Conservation (phyloP, 495 filamentous ascomycete species). For the Oleoguttula mirabilis region DNA sequence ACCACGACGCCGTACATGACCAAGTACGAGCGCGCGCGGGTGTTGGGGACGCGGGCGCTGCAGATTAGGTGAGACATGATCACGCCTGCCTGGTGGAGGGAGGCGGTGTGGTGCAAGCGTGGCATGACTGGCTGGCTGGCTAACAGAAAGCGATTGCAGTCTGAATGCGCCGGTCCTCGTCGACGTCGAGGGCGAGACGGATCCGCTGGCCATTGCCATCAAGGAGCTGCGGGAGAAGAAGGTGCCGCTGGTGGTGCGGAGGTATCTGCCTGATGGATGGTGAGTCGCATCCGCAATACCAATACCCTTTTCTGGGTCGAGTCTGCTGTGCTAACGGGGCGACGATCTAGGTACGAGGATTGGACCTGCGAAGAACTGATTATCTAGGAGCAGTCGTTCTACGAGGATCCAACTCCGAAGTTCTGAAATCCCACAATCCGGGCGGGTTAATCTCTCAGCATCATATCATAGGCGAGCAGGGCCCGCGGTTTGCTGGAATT, state of each 20-base stretch:
- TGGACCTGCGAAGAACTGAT: slow-evolving; percentile 97
- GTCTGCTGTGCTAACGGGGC: slow-evolving; percentile 14
- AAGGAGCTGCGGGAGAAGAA: slow-evolving; percentile 98
- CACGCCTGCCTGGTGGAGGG: not conserved
- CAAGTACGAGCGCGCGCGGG: slow-evolving; percentile 91
- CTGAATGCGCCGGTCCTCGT: slow-evolving; percentile 97
- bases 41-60: slow-evolving; percentile 81
- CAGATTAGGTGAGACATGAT: slow-evolving; percentile 96
- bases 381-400: slow-evolving; percentile 24
- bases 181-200: slow-evolving; percentile 93
- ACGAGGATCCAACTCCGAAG: no score
- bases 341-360: slow-evolving; percentile 71
- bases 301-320: not conserved
- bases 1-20: slow-evolving; percentile 98
- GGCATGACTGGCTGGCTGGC: not conserved
- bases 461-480: no score
- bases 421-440: no score
- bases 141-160: slow-evolving; percentile 34
- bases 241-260: slow-evolving; percentile 85
- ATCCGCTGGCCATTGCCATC: slow-evolving; percentile 91
- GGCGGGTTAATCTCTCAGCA: no score
- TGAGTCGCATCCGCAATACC: slow-evolving; percentile 40
- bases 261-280: slow-evolving; percentile 95
- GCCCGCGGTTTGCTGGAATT: no score
- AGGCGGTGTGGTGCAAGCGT: not conserved